These are phyloP conservation scores for Calocybe cyanea DNA, from an alignment of 768 basidiomycete genomes.

Conservation along the genomic window DNA sequence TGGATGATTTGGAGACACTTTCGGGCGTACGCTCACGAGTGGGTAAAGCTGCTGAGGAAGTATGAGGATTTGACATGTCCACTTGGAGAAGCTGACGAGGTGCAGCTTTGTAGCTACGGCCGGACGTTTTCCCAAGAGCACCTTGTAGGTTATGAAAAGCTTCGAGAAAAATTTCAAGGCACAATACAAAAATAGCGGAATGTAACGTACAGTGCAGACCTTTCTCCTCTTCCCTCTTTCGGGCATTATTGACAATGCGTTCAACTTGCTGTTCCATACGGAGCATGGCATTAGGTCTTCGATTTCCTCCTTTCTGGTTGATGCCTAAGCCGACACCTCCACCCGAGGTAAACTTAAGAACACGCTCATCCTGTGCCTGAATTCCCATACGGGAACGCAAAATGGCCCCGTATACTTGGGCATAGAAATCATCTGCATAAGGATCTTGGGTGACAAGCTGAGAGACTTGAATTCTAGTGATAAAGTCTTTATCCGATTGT, in stretches of 20 bases:
- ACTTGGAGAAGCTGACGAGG: constrained; percentile 95
- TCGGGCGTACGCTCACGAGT: constrained; percentile 53
- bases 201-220: constrained; percentile 48
- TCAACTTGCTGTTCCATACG: constrained; percentile 95
- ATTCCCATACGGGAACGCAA: constrained; percentile 75
- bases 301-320: constrained; percentile 59
- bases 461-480: constrained; percentile 97
- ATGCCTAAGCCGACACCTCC: constrained; percentile 86
- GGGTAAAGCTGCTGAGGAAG: constrained; percentile 43
- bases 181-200: background rate
- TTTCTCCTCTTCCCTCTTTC: constrained; percentile 83
- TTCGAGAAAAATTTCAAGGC: constrained; percentile 20
- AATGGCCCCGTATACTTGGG: constrained; percentile 90
- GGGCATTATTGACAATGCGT: constrained; percentile 88
- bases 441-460: constrained; percentile 97
- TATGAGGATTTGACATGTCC: constrained; percentile 43
- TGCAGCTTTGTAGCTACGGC: constrained; percentile 93
- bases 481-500: constrained; percentile 98
- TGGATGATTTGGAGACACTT: constrained; percentile 32
- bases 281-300: constrained; percentile 84
- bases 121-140: constrained; percentile 91
- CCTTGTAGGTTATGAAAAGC: constrained; percentile 81
- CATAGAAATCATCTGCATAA: constrained; percentile 97
- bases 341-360: constrained; percentile 79
- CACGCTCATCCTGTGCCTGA: constrained; percentile 68